Conservation (phyloP, 768 basidiomycete genomes). For the Stropharia rugosoannulata region DNA sequence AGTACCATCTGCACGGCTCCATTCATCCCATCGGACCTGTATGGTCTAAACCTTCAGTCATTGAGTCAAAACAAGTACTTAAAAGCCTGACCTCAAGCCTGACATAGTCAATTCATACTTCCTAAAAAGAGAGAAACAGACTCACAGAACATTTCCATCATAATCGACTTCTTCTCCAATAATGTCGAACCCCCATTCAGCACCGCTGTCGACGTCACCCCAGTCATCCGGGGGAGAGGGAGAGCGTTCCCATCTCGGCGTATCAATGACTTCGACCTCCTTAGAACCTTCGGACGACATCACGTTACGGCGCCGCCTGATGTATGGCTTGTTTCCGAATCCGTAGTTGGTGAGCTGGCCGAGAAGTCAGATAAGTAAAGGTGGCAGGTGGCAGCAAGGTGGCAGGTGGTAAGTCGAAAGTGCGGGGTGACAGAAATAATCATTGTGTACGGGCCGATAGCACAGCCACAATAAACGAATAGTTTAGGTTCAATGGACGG, state of each 20-base stretch:
- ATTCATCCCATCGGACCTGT: conserved; percentile 53
- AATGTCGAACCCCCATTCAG: conserved; percentile 31
- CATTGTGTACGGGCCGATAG: neutral
- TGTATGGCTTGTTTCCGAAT: too few relatives aligned
- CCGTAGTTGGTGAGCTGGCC: too few relatives aligned
- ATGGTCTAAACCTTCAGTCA: neutral
- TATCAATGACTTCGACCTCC: too few relatives aligned
- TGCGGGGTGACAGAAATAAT: neutral
- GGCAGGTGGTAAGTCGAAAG: neutral
- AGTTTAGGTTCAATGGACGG: neutral
- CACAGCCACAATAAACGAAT: neutral
- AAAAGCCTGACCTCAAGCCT: conserved; percentile 30
- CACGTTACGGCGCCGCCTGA: too few relatives aligned
- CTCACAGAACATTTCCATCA: conserved; percentile 29
- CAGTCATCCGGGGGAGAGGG: conserved; percentile 24
- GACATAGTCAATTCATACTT: neutral
- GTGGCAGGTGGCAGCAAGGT: neutral
- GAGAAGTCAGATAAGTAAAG: neutral
- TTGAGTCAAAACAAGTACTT: neutral
- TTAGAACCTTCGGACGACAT: too few relatives aligned
- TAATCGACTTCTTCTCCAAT: conserved; percentile 40
- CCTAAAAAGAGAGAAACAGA: neutral
- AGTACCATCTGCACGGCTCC: conserved; percentile 50
- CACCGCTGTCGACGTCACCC: conserved; percentile 22
- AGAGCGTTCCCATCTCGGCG: conserved; percentile 13